Percentiles rank a stretch among this genome's conserved stretches.
These are phyloP conservation scores for Zalerion maritima DNA, from an alignment of 495 filamentous ascomycete genomes.

Conservation along the genomic window DNA sequence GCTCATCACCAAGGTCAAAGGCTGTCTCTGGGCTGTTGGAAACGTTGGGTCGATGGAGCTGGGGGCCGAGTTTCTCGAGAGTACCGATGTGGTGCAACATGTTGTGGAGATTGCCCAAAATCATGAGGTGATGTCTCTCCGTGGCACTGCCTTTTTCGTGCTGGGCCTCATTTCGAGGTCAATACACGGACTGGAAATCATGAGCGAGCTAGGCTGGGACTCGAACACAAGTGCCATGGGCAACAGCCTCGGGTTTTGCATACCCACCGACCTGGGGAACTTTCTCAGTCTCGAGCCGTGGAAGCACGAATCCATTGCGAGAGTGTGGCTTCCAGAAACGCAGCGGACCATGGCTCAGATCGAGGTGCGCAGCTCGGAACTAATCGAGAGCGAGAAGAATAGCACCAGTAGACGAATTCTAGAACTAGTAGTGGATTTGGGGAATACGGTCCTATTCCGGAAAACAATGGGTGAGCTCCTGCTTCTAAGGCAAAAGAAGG, in stretches of 20 bases:
- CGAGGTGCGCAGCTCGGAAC: slow-evolving; percentile 5
- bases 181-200: slow-evolving; percentile 77
- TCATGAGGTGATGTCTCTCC: slow-evolving; percentile 77
- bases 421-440: slow-evolving; percentile 67
- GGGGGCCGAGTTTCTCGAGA: slow-evolving; percentile 82
- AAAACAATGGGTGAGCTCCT: slow-evolving; percentile 58
- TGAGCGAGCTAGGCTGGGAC: slow-evolving; percentile 81
- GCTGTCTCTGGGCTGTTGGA: slow-evolving; percentile 92
- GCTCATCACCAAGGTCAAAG: slow-evolving; percentile 84
- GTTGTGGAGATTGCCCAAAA: slow-evolving; percentile 76
- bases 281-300: slow-evolving; percentile 49
- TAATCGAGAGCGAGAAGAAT: slow-evolving; percentile 45
- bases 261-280: slow-evolving; percentile 62
- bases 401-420: slow-evolving; percentile 57
- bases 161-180: slow-evolving; percentile 85
- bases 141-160: slow-evolving; percentile 93
- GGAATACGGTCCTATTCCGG: slow-evolving; percentile 77
- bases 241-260: slow-evolving; percentile 69
- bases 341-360: slow-evolving; percentile 27
- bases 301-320: slow-evolving; percentile 27
- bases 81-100: slow-evolving; percentile 66
- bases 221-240: slow-evolving; percentile 74
- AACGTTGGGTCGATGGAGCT: slow-evolving; percentile 98
- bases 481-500: slow-evolving; percentile 35
- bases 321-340: slow-evolving; percentile 23